These are phyloP conservation scores for Aspergillus sparsus DNA, from an alignment of 495 filamentous ascomycete genomes.

Conservation along the genomic window DNA sequence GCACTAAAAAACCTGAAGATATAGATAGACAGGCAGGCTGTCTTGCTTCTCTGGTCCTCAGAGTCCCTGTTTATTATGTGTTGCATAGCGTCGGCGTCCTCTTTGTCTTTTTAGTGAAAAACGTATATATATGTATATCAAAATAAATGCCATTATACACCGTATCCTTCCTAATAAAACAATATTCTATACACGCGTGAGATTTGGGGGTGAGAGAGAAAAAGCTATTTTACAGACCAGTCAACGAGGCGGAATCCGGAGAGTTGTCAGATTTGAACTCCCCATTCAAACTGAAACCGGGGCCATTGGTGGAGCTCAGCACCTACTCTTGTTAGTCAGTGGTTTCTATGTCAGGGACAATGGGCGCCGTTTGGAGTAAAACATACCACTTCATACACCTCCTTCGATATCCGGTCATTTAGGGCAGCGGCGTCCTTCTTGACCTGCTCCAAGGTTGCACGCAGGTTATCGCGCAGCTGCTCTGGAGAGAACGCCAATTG, in stretches of 20 bases:
- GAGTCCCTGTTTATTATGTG: neutral
- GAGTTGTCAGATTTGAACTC: conserved; percentile 64
- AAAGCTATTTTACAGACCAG: conserved; percentile 46
- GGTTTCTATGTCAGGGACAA: neutral
- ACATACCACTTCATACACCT: conserved; percentile 80
- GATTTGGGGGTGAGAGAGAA: conserved; percentile 20
- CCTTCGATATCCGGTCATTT: conserved; percentile 73
- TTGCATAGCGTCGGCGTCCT: conserved; percentile 51
- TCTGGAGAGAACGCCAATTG: conserved; percentile 89
- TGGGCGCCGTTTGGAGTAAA: neutral
- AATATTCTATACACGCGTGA: conserved; percentile 44
- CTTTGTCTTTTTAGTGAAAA: conserved; percentile 26
- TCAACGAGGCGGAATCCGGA: conserved; percentile 46
- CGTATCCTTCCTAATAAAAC: conserved; percentile 49
- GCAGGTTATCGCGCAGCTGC: conserved; percentile 82
- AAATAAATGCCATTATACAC: conserved; percentile 57
- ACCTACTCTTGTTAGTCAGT: conserved; percentile 47
- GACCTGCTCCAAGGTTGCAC: conserved; percentile 69
- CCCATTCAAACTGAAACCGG: conserved; percentile 85
- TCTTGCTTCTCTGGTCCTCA: too few species aligned
- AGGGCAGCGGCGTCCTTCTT: conserved; percentile 73
- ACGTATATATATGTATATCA: conserved; percentile 36
- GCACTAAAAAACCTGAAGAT: conserved; percentile 67
- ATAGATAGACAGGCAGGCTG: conserved; percentile 17
- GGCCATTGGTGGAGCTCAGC: conserved; percentile 82